Percentiles rank a stretch among this genome's conserved stretches.
phyloP scores from a whole-genome alignment of 768 basidiomycete genomes.

The Lactarius trivialis region DNA sequence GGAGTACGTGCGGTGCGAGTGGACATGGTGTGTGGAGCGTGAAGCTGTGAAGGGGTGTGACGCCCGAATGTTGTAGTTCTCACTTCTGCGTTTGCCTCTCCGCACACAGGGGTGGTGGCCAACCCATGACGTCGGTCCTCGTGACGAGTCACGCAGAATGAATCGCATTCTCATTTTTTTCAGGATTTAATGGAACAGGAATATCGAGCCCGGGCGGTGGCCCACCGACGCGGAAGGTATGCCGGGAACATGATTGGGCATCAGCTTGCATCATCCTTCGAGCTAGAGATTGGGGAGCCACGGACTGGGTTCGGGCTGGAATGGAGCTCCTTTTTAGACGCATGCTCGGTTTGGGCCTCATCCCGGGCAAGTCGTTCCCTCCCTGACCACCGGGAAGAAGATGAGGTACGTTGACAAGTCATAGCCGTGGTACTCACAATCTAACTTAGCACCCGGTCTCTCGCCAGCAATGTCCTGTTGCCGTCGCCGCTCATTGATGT shows the following conservation, averaged over 20 bases:
- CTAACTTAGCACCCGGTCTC: slow-evolving; percentile 31
- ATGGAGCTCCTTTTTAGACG: background rate
- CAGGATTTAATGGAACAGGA: background rate
- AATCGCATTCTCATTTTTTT: background rate
- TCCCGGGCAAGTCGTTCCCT: slow-evolving; percentile 10
- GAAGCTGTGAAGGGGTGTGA: background rate
- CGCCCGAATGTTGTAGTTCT: background rate
- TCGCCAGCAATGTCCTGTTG: slow-evolving; percentile 29
- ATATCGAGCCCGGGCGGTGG: background rate
- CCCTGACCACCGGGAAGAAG: slow-evolving; percentile 1
- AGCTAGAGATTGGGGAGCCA: background rate
- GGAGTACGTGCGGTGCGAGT: background rate
- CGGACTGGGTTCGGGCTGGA: background rate
- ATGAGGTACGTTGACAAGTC: background rate
- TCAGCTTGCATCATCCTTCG: slow-evolving; percentile 5
- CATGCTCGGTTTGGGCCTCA: slow-evolving; percentile 2
- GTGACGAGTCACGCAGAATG: background rate
- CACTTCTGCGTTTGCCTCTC: no score
- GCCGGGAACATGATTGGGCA: background rate
- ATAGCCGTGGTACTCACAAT: slow-evolving; percentile 26
- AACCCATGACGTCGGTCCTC: background rate
- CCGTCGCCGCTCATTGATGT: slow-evolving; percentile 33
- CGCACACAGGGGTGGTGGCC: background rate
- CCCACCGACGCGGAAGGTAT: background rate
- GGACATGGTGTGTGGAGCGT: background rate